Evolutionary conservation across 2,329 filamentous ascomycete species (phyloP).

Genomic region (Cytospora piceae): DNA sequence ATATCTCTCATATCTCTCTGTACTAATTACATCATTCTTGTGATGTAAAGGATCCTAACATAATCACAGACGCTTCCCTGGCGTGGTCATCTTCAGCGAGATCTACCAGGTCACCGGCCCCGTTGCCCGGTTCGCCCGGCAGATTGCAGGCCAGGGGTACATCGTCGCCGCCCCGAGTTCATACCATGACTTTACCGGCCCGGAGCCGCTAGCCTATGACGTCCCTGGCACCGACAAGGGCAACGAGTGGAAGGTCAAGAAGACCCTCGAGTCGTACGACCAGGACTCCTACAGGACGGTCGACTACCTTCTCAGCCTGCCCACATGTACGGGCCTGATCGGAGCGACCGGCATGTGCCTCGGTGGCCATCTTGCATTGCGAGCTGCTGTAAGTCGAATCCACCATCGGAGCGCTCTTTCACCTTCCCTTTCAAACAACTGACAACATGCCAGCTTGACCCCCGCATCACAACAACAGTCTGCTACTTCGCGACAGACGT

Average conservation of each 20-base stretch:
- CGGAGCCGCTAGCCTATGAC: slow-evolving; percentile 83
- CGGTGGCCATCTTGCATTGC: slow-evolving; percentile 80
- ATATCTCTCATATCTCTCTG: background rate
- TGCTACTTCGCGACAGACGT: slow-evolving; percentile 95
- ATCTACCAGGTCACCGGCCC: slow-evolving; percentile 84
- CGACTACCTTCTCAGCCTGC: slow-evolving; percentile 69
- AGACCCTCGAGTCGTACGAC: slow-evolving; percentile 87
- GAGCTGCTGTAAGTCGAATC: slow-evolving; percentile 50
- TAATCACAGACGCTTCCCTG: slow-evolving; percentile 69
- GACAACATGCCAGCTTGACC: slow-evolving; percentile 60
- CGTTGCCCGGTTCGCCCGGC: slow-evolving; percentile 84
- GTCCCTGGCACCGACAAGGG: slow-evolving; percentile 84
- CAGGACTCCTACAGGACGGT: slow-evolving; percentile 72
- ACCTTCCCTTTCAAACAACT: slow-evolving; percentile 10
- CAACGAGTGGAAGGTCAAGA: slow-evolving; percentile 83
- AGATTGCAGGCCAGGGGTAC: slow-evolving; percentile 91
- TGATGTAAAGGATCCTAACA: slow-evolving; percentile 9
- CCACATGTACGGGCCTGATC: slow-evolving; percentile 80
- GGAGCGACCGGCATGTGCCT: slow-evolving; percentile 90
- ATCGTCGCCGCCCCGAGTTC: slow-evolving; percentile 89
- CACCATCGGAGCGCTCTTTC: background rate
- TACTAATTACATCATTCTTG: background rate
- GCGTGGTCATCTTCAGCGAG: slow-evolving; percentile 87
- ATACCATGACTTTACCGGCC: slow-evolving; percentile 91
- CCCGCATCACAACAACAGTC: slow-evolving; percentile 74